Base-by-base conservation (phyloP, 805 yeast genomes). In the Candida gorgasii region DNA sequence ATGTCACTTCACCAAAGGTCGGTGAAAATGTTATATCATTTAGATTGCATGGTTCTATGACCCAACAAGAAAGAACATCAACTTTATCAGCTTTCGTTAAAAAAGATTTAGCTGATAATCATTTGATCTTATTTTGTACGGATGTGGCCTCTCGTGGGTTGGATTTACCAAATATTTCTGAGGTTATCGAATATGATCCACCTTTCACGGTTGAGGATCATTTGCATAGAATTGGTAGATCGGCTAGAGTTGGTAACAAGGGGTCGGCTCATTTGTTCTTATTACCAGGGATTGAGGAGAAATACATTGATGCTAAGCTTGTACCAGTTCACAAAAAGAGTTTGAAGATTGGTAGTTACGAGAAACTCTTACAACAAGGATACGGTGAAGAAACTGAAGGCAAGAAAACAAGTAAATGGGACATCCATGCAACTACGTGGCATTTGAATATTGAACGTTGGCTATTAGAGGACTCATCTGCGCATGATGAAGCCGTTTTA, bases 61-160 rank as follows among this genome's bases (percentile, higher is more conserved):
- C 89, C 0, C 99, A 93, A 61, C 89, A 80, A 49, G 71, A 77
- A 13, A 84, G 99, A 67, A 79, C 95, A 0, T 64, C 86, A 0
- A 90, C 97, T 0, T 72, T 89, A 44, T 74, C 74, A 15, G 76
- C 78, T 32, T 89, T 87, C 63, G 67, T 72, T 28, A 48, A 45
- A 9, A 40, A 43, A n/a, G 68, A 61, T 1, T 68, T 67, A 29
- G 29, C 49, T 5, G 40, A 52, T 12, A 74, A 74, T 43, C 82
- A 82, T 54, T 74, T 84, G 2, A 73, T 93, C 15, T 72, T 93
- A 55, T 79, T 93, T 53, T 92, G 98, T 72, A 93, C 99, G 0
- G 99, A 93, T 74, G 98, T 93, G 47, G 99, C 97, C 0, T 83
- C 98, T 24, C 81, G 99, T 67, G 99, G 99, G 48, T 73, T 93